Evolutionary conservation across 345 rosid species (phyloP).

Genomic region (Lumnitzera littorea): DNA sequence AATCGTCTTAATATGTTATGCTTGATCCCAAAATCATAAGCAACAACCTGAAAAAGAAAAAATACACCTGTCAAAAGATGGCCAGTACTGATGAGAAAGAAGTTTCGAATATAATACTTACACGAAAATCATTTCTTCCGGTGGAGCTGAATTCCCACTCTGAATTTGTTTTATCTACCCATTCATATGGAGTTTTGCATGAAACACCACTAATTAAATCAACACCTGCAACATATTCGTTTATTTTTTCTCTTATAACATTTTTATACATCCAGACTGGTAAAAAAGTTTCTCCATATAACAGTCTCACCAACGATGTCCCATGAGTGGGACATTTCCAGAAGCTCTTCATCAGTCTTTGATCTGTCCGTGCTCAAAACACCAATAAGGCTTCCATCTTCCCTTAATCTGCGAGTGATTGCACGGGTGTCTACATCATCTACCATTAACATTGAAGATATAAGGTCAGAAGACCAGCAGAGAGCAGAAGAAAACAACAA

Average conservation of each 20-base stretch:
- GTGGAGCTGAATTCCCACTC: slow-evolving; percentile 74
- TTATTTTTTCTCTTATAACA: too few species aligned
- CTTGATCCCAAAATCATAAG: slow-evolving; percentile 94
- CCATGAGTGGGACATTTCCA: slow-evolving; percentile 83
- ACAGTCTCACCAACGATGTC: slow-evolving; percentile 59
- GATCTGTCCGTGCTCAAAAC: slow-evolving; percentile 79
- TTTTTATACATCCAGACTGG: too few species aligned
- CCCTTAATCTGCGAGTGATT: slow-evolving; percentile 84
- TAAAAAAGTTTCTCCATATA: too few species aligned
- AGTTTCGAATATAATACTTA: slow-evolving; percentile 19
- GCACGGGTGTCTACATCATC: slow-evolving; percentile 97
- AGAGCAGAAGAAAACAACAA: background rate
- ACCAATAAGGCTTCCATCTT: slow-evolving; percentile 97
- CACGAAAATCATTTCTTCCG: slow-evolving; percentile 41
- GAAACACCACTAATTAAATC: slow-evolving; percentile 87
- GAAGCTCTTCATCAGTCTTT: slow-evolving; percentile 71
- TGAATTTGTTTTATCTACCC: slow-evolving; percentile 60
- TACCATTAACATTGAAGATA: slow-evolving; percentile 16
- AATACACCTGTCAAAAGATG: slow-evolving; percentile 5
- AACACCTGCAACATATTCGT: slow-evolving; percentile 35
- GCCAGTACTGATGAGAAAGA: slow-evolving; percentile 4
- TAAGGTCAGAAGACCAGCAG: slow-evolving; percentile 4
- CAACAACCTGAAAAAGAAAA: slow-evolving; percentile 44
- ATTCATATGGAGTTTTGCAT: slow-evolving; percentile 67
- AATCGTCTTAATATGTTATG: slow-evolving; percentile 80